These are phyloP conservation scores for Corrigiola litoralis DNA, from an alignment of 179 eudicot genomes.

Conservation along the genomic window DNA sequence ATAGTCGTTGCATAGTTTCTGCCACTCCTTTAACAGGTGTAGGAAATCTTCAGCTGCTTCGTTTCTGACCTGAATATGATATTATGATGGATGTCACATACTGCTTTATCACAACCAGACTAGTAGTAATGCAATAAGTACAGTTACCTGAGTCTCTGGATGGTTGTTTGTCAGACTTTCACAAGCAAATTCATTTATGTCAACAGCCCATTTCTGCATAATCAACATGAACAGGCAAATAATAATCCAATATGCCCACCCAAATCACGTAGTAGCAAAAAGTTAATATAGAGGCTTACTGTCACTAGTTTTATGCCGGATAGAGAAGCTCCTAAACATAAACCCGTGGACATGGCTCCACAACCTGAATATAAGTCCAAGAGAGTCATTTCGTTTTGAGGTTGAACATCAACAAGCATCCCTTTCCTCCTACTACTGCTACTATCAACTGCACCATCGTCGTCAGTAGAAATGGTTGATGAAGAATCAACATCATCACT, in stretches of 20 bases:
- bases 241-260: neutral
- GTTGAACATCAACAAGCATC: neutral
- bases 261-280: neutral
- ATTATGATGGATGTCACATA: neutral
- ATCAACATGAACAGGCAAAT: neutral
- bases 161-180: slow-evolving; percentile 35
- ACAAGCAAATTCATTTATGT: slow-evolving; percentile 30
- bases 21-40: slow-evolving; percentile 38
- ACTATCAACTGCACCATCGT: slow-evolving; percentile 3
- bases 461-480: slow-evolving; percentile 52
- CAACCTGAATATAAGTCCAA: slow-evolving; percentile 44
- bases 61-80: slow-evolving; percentile 29
- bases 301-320: slow-evolving; percentile 31
- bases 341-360: slow-evolving; percentile 49
- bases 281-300: slow-evolving; percentile 20
- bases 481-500: slow-evolving; percentile 37
- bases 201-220: slow-evolving; percentile 38
- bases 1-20: slow-evolving; percentile 25
- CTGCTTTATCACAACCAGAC: neutral
- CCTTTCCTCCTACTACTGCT: neutral
- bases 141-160: slow-evolving; percentile 39
- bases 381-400: slow-evolving; percentile 23
- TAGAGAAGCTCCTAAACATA: slow-evolving; percentile 34
- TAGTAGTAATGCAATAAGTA: neutral
- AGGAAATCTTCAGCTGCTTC: slow-evolving; percentile 40